Percentiles rank a stretch among this genome's conserved stretches.
Evolutionary conservation across 2,329 filamentous ascomycete genomes (phyloP).

Genomic region (Colletotrichum abscissum): DNA sequence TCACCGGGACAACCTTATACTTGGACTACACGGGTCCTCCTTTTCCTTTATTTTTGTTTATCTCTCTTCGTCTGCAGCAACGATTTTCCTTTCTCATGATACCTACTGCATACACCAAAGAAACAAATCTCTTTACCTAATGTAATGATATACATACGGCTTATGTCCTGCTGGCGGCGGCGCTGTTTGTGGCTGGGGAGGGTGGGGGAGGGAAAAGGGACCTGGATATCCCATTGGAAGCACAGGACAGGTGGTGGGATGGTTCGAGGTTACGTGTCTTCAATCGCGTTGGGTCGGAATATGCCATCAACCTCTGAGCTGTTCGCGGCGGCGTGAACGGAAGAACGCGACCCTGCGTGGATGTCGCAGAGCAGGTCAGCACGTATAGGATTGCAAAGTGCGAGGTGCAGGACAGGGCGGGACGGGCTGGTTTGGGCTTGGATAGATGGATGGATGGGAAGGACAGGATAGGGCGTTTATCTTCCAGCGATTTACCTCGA

Average conservation of each 20-base stretch:
- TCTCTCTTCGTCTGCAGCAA: neutral
- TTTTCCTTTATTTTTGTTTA: neutral
- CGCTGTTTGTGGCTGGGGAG: conserved; percentile 29
- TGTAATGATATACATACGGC: conserved; percentile 36
- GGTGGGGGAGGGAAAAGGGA: neutral
- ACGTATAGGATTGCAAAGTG: neutral
- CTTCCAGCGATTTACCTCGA: neutral
- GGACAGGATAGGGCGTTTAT: neutral
- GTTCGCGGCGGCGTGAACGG: neutral
- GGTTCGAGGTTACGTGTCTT: neutral
- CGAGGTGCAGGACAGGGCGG: neutral
- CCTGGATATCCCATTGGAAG: conserved; percentile 7
- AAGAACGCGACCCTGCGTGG: neutral
- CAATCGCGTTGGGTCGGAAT: neutral
- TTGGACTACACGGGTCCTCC: neutral
- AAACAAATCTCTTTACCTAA: conserved; percentile 30
- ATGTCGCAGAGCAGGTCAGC: neutral
- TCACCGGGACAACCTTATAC: neutral
- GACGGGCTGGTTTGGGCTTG: too few species aligned
- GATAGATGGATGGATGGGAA: neutral
- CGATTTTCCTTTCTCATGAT: conserved; percentile 22
- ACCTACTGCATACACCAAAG: conserved; percentile 30
- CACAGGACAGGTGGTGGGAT: neutral
- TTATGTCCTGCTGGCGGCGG: conserved; percentile 31
- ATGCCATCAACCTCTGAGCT: neutral